These are phyloP conservation scores for Massariosphaeria phaeospora DNA, from an alignment of 495 filamentous ascomycete species.

Conservation along the genomic window DNA sequence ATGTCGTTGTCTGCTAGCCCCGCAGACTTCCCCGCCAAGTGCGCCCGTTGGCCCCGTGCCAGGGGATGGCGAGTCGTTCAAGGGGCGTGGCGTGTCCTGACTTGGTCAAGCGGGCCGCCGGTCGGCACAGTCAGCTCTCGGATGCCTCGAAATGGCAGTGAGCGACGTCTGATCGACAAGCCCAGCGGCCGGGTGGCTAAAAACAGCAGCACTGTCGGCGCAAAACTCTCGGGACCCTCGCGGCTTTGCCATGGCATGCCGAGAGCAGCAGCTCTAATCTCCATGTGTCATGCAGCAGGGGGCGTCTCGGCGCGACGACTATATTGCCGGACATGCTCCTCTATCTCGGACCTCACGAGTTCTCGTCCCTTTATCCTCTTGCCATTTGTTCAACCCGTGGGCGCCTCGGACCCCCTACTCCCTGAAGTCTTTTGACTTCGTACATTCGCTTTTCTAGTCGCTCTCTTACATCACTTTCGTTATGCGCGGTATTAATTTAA, in stretches of 20 bases:
- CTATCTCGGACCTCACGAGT: not conserved
- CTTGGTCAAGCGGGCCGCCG: no score
- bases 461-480: constrained; percentile 10
- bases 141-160: not conserved
- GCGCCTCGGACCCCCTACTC: not conserved
- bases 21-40: no score
- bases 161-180: not conserved
- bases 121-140: no score
- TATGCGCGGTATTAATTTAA: constrained; percentile 24
- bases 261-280: not conserved
- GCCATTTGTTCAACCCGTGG: not conserved
- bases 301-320: not conserved
- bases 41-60: no score
- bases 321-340: constrained; percentile 2
- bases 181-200: not conserved
- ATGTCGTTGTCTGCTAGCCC: no score
- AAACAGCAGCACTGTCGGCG: constrained; percentile 8
- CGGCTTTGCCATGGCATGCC: constrained; percentile 1
- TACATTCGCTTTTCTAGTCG: constrained; percentile 31
- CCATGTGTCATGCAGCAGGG: constrained; percentile 1
- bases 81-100: no score
- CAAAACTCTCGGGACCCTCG: not conserved
- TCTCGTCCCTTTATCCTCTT: not conserved
- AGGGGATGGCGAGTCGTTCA: no score
- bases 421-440: constrained; percentile 17